Evolutionary conservation across 768 basidiomycete genomes (phyloP).

Genomic region (Kwoniella mangroviensis): DNA sequence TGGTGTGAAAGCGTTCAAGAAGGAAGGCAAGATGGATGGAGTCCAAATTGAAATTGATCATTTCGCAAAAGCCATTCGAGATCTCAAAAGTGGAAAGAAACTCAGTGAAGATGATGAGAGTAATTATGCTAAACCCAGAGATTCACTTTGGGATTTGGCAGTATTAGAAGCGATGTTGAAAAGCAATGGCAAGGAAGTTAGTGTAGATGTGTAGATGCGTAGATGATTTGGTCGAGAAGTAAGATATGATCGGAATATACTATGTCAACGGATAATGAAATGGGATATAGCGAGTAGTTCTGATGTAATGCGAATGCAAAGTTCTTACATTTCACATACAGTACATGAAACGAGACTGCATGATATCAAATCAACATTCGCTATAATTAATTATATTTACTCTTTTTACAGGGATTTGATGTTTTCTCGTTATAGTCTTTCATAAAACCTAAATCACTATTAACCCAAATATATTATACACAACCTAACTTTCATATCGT

Average conservation of each 20-base stretch:
- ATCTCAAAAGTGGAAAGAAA: constrained; percentile 62
- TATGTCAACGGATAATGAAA: background rate
- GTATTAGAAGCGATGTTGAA: constrained; percentile 77
- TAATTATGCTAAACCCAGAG: constrained; percentile 66
- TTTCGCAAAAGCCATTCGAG: constrained; percentile 64
- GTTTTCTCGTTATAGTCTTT: no score
- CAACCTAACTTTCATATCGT: no score
- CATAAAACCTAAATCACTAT: background rate
- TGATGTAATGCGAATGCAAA: no score
- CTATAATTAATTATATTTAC: no score
- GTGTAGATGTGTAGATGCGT: constrained; percentile 61
- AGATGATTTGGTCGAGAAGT: constrained; percentile 41
- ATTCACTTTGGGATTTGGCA: constrained; percentile 74
- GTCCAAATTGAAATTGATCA: constrained; percentile 62
- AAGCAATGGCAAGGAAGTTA: constrained; percentile 67
- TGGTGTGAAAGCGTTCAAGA: constrained; percentile 60
- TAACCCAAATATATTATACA: background rate
- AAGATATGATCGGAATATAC: background rate
- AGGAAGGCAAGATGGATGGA: constrained; percentile 57
- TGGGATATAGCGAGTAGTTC: background rate
- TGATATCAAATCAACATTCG: background rate
- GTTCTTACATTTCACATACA: no score
- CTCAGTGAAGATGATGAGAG: constrained; percentile 61
- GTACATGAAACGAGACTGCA: background rate
- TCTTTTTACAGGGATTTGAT: no score